phyloP scores from a whole-genome alignment of 2,329 filamentous ascomycete genomes.

The Diaporthe sp. region DNA sequence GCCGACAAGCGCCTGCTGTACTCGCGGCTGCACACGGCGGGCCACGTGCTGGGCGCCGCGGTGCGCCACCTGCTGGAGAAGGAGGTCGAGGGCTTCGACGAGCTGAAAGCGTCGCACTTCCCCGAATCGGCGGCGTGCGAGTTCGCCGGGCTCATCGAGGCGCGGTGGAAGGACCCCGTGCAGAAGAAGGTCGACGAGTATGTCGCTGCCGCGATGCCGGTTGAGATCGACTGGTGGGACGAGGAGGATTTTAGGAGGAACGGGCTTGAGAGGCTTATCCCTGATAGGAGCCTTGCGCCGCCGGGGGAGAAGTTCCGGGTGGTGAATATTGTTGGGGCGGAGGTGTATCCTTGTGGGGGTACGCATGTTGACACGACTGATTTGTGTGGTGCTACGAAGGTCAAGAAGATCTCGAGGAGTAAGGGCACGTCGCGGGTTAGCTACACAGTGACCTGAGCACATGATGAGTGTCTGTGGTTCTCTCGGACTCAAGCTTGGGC shows the following conservation, averaged over 20 bases:
- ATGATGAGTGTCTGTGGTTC: not conserved
- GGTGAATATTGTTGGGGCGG: constrained; percentile 77
- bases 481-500: not conserved
- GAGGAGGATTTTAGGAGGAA: constrained; percentile 70
- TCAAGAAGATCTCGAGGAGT: constrained; percentile 76
- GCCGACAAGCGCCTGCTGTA: constrained; percentile 71
- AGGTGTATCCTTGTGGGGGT: constrained; percentile 81
- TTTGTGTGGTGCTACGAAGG: constrained; percentile 70
- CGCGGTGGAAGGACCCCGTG: constrained; percentile 72
- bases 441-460: constrained; percentile 48
- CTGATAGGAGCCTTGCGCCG: constrained; percentile 59
- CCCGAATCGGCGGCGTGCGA: constrained; percentile 77
- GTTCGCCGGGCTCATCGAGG: constrained; percentile 76
- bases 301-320: constrained; percentile 73
- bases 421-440: constrained; percentile 75
- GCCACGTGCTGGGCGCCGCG: constrained; percentile 78
- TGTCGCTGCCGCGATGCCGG: constrained; percentile 66
- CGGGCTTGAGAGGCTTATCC: constrained; percentile 68
- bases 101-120: constrained; percentile 80
- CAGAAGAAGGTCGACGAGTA: constrained; percentile 73
- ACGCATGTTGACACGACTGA: constrained; percentile 77
- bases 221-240: constrained; percentile 63
- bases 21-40: constrained; percentile 80
- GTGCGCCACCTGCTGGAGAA: constrained; percentile 70
- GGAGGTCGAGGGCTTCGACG: constrained; percentile 68